Evolutionary conservation across 306 rosid genomes (phyloP).

Genomic region (Castanea crenata): DNA sequence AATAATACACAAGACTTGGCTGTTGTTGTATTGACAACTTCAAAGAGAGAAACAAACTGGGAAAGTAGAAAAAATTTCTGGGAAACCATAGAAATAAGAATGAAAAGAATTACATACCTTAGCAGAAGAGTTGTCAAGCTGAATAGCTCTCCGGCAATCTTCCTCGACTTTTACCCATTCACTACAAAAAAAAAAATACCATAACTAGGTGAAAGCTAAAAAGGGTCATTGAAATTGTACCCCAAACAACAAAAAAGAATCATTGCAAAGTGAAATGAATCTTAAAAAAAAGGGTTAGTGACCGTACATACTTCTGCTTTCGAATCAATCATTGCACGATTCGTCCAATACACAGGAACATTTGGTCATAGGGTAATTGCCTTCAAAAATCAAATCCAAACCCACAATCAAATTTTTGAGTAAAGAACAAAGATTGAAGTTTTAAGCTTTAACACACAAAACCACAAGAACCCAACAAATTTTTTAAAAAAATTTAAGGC

Average conservation of each 20-base stretch:
- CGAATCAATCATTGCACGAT: conserved; percentile 89
- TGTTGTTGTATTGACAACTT: not conserved
- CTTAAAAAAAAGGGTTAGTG: not conserved
- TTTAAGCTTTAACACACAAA: no score
- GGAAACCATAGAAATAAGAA: not conserved
- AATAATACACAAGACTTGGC: no score
- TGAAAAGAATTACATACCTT: conserved; percentile 52
- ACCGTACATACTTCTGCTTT: conserved; percentile 73
- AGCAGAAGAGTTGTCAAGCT: conserved; percentile 58
- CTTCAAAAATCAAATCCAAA: conserved; percentile 21
- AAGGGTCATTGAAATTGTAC: not conserved
- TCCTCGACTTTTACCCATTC: conserved; percentile 83
- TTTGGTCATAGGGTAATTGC: conserved; percentile 80
- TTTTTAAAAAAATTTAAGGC: no score
- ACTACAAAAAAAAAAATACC: conserved; percentile 35
- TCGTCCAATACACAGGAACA: conserved; percentile 73
- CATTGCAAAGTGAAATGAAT: not conserved
- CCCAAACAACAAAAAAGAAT: not conserved
- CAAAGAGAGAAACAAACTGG: not conserved
- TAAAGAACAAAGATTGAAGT: not conserved
- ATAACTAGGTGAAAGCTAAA: not conserved
- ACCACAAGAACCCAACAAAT: no score
- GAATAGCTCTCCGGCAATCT: conserved; percentile 80
- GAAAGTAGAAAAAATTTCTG: not conserved
- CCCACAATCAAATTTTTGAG: not conserved